Conservation (phyloP, 2,329 filamentous ascomycete species). For the Cadophora sp. region DNA sequence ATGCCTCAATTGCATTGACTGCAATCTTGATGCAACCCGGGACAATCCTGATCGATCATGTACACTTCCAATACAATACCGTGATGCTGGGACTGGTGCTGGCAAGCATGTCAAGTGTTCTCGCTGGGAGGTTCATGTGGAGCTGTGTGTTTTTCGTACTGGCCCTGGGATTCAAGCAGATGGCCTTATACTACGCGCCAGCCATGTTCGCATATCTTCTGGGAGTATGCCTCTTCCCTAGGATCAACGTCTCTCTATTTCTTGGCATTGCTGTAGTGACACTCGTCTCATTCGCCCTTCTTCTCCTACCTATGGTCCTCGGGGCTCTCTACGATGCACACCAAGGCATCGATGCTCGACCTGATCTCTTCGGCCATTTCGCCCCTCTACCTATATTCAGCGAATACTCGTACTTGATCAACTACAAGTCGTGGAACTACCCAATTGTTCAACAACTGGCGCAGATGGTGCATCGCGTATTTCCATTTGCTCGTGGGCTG, state of each 20-base stretch:
- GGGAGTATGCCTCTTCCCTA: conserved; percentile 82
- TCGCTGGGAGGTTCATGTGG: conserved; percentile 86
- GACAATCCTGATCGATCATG: conserved; percentile 91
- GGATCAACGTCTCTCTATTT: conserved; percentile 71
- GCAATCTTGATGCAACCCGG: conserved; percentile 93
- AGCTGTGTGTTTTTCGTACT: conserved; percentile 91
- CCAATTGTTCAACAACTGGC: conserved; percentile 78
- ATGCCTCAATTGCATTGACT: conserved; percentile 81
- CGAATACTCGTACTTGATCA: conserved; percentile 62
- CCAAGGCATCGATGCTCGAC: conserved; percentile 64
- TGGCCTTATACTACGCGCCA: conserved; percentile 97
- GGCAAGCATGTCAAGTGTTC: conserved; percentile 85
- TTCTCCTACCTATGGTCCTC: conserved; percentile 77
- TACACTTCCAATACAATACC: conserved; percentile 97
- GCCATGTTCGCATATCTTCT: conserved; percentile 91
- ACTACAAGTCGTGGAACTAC: conserved; percentile 73
- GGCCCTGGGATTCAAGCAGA: conserved; percentile 97
- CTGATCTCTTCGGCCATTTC: conserved; percentile 63
- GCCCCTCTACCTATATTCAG: conserved; percentile 68
- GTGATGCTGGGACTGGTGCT: conserved; percentile 95
- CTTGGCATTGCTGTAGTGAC: conserved; percentile 79
- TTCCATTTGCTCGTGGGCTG: conserved; percentile 92
- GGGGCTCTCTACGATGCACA: conserved; percentile 74
- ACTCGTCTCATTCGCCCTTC: conserved; percentile 71
- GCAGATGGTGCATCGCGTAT: conserved; percentile 90